Evolutionary conservation across 495 filamentous ascomycete genomes (phyloP).

Genomic region (Podospora conica): DNA sequence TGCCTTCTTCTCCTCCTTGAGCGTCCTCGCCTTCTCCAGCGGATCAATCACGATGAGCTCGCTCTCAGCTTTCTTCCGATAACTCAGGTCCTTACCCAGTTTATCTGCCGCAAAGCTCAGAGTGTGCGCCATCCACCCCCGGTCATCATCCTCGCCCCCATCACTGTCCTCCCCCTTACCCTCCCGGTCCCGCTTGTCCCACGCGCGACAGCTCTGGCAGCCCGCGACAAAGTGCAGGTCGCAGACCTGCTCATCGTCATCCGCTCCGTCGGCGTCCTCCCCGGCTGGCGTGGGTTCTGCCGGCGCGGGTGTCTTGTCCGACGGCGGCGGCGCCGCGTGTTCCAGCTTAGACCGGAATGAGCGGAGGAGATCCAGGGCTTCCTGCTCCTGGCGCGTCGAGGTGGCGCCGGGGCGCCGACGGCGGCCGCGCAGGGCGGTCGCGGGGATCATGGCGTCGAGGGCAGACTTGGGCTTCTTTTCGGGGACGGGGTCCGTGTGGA

Average conservation of each 20-base stretch:
- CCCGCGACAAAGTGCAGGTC: slow-evolving; percentile 90
- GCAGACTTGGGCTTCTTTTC: slow-evolving; percentile 55
- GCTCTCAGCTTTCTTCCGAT: slow-evolving; percentile 80
- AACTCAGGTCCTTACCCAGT: slow-evolving; percentile 84
- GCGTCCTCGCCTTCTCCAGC: slow-evolving; percentile 69
- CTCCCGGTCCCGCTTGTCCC: slow-evolving; percentile 55
- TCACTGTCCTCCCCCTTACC: slow-evolving; percentile 47
- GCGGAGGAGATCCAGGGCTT: slow-evolving; percentile 60
- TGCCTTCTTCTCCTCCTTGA: slow-evolving; percentile 56
- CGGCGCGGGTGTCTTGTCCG: slow-evolving; percentile 36
- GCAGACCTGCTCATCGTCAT: slow-evolving; percentile 50
- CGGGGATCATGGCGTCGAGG: slow-evolving; percentile 77
- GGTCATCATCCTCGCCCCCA: slow-evolving; percentile 51
- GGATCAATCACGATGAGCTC: slow-evolving; percentile 95
- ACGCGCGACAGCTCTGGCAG: slow-evolving; percentile 82
- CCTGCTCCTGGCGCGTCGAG: slow-evolving; percentile 48
- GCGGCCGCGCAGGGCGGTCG: slow-evolving; percentile 69
- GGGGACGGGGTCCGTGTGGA: slow-evolving; percentile 50
- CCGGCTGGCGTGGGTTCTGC: slow-evolving; percentile 25
- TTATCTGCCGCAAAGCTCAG: slow-evolving; percentile 84
- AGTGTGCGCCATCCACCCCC: slow-evolving; percentile 61
- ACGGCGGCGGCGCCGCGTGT: slow-evolving; percentile 40
- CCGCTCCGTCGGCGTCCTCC: slow-evolving; percentile 24
- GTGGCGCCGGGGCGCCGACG: slow-evolving; percentile 46
- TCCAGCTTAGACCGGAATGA: slow-evolving; percentile 77